A percentile compares a stretch with the other conserved stretches of the same genome.
These are phyloP conservation scores for Xylariaceae sp. DNA, from an alignment of 2,329 filamentous ascomycete genomes.

Conservation along the genomic window DNA sequence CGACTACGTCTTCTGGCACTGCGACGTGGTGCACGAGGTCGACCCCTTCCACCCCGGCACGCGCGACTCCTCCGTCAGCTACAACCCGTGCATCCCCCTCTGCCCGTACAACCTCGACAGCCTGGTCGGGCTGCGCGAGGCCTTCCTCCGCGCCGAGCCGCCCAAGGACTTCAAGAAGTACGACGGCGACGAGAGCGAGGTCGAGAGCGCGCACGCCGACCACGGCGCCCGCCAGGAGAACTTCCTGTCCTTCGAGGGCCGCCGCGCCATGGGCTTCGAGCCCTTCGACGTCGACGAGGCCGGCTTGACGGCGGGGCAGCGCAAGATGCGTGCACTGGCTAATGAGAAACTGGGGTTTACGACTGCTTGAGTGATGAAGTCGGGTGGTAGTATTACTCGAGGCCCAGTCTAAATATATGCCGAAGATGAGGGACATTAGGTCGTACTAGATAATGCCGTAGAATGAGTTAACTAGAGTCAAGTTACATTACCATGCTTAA, in stretches of 20 bases:
- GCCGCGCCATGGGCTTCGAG: not conserved
- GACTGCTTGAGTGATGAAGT: too few relatives aligned
- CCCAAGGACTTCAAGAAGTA: not conserved
- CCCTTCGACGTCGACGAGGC: not conserved
- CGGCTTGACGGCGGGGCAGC: not conserved
- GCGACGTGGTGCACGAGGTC: slow-evolving; percentile 40
- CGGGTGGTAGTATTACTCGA: too few relatives aligned
- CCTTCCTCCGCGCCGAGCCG: not conserved
- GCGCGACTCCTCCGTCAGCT: slow-evolving; percentile 16
- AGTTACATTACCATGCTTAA: too few relatives aligned
- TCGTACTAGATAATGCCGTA: too few relatives aligned
- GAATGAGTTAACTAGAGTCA: too few relatives aligned
- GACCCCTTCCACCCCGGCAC: slow-evolving; percentile 8
- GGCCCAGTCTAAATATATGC: too few relatives aligned
- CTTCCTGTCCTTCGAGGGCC: not conserved
- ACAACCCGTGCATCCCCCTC: slow-evolving; percentile 5
- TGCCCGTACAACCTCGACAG: not conserved
- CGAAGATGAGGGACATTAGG: too few relatives aligned
- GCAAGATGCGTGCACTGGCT: not conserved
- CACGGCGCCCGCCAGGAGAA: not conserved
- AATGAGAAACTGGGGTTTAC: not conserved
- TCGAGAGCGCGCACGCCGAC: not conserved
- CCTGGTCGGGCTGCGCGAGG: not conserved
- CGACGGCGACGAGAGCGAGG: not conserved
- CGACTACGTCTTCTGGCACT: slow-evolving; percentile 80